phyloP scores from a whole-genome alignment of 73 alveolate genomes.

The Strombidium stylifer region DNA sequence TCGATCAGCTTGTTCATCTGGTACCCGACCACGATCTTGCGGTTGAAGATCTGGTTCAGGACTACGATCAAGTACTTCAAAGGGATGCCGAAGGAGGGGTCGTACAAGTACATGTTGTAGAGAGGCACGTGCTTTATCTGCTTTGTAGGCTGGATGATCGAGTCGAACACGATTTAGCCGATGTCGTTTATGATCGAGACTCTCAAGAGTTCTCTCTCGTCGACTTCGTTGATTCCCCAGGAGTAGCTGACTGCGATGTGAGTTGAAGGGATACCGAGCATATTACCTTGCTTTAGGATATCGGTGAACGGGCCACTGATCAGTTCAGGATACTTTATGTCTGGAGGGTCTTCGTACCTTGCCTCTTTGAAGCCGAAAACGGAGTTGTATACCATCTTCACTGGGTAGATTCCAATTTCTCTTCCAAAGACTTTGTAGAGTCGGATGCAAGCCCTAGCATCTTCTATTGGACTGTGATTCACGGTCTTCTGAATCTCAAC shows the following conservation, averaged over 20 bases:
- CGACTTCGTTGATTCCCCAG: slow-evolving; percentile 49
- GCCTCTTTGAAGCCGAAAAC: slow-evolving; percentile 53
- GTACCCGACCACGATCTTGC: slow-evolving; percentile 41
- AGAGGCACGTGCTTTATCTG: slow-evolving; percentile 32
- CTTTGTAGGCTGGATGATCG: slow-evolving; percentile 42
- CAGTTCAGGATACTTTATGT: slow-evolving; percentile 14
- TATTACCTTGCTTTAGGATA: slow-evolving; percentile 11
- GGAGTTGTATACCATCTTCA: slow-evolving; percentile 34
- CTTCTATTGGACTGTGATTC: slow-evolving; percentile 62
- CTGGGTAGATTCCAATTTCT: slow-evolving; percentile 44
- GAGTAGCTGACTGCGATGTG: slow-evolving; percentile 26
- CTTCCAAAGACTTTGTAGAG: slow-evolving; percentile 53
- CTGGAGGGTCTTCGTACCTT: slow-evolving; percentile 32
- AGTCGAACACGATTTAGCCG: slow-evolving; percentile 32
- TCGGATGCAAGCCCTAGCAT: slow-evolving; percentile 58
- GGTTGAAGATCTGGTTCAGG: slow-evolving; percentile 18
- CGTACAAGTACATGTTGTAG: slow-evolving; percentile 26
- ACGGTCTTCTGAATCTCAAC: slow-evolving; percentile 32
- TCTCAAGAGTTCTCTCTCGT: slow-evolving; percentile 49
- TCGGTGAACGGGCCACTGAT: slow-evolving; percentile 27
- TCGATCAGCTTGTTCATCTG: slow-evolving; percentile 3
- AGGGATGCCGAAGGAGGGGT: slow-evolving; percentile 56
- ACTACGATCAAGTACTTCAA: slow-evolving; percentile 19
- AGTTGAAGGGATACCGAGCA: slow-evolving; percentile 29
- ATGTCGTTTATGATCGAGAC: slow-evolving; percentile 36